Evolutionary conservation across 2,329 filamentous ascomycete species (phyloP).

Genomic region (Colletotrichum sojae): DNA sequence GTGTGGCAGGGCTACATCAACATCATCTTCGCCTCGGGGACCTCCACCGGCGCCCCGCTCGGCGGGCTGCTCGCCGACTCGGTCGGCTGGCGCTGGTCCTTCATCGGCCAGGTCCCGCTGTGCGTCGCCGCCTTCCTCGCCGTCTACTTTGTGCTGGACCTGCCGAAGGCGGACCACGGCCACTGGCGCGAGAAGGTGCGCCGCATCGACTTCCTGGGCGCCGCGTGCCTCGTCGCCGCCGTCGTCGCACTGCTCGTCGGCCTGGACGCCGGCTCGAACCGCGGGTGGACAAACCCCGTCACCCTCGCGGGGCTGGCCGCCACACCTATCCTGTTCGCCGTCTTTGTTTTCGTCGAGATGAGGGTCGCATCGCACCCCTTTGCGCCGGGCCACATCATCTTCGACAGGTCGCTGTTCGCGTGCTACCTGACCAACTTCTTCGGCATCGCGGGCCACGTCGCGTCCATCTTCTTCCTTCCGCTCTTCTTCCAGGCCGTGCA

Average conservation of each 20-base stretch:
- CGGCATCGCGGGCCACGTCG: constrained; percentile 69
- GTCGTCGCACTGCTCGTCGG: constrained; percentile 77
- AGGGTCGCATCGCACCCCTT: constrained; percentile 79
- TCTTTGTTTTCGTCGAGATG: constrained; percentile 80
- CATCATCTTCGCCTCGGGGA: constrained; percentile 78
- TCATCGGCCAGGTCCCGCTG: constrained; percentile 78
- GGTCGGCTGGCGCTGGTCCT: constrained; percentile 83
- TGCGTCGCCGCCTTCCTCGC: constrained; percentile 75
- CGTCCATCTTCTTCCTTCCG: constrained; percentile 79
- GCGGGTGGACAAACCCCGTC: constrained; percentile 73
- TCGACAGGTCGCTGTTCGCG: constrained; percentile 75
- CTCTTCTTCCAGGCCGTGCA: constrained; percentile 83
- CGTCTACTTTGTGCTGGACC: constrained; percentile 73
- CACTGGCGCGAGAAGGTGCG: constrained; percentile 77
- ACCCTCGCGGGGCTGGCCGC: constrained; percentile 71
- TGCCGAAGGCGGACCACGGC: constrained; percentile 70
- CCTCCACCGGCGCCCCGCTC: constrained; percentile 77
- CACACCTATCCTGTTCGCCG: constrained; percentile 70
- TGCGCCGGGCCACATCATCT: constrained; percentile 80
- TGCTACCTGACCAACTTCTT: constrained; percentile 83
- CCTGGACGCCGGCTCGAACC: constrained; percentile 81
- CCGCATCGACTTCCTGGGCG: constrained; percentile 82
- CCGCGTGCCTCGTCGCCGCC: constrained; percentile 74
- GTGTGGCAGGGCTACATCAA: constrained; percentile 83
- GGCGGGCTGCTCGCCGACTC: constrained; percentile 80